Conservation (phyloP, 495 filamentous ascomycete species). For the Podospora comata region DNA sequence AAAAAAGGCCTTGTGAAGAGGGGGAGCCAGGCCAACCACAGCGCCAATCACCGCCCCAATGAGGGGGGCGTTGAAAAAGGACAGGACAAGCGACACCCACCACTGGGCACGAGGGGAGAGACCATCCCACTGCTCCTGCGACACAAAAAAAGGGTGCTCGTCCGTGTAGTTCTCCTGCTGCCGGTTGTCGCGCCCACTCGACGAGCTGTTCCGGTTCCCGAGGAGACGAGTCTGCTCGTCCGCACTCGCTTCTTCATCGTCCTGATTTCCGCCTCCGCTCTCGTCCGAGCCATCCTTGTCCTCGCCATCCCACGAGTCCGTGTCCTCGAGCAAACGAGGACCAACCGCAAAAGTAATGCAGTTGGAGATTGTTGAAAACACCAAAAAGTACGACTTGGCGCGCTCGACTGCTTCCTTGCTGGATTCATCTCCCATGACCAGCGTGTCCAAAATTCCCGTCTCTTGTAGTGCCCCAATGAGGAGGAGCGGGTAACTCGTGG, state of each 20-base stretch:
- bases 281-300: constrained; percentile 2
- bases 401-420: constrained; percentile 54
- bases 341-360: constrained; percentile 59
- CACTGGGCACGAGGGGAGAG: constrained; percentile 35
- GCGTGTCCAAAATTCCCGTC: constrained; percentile 58
- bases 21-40: constrained; percentile 60
- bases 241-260: constrained; percentile 14
- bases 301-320: constrained; percentile 28
- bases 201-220: background rate
- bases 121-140: constrained; percentile 28
- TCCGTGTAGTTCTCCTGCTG: constrained; percentile 17
- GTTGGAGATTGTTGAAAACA: constrained; percentile 46
- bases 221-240: constrained; percentile 26
- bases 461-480: constrained; percentile 62
- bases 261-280: background rate
- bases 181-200: background rate
- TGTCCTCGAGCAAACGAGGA: constrained; percentile 51
- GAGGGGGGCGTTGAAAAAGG: constrained; percentile 63
- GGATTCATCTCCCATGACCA: constrained; percentile 43
- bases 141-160: constrained; percentile 22
- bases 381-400: constrained; percentile 69
- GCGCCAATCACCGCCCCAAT: constrained; percentile 62
- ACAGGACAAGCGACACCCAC: constrained; percentile 41
- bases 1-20: constrained; percentile 67
- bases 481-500: constrained; percentile 66